Evolutionary conservation across 352 stramenopile genomes (phyloP), one percentile per base, ranked within the genome.

Genomic region (Pythium biforme): DNA sequence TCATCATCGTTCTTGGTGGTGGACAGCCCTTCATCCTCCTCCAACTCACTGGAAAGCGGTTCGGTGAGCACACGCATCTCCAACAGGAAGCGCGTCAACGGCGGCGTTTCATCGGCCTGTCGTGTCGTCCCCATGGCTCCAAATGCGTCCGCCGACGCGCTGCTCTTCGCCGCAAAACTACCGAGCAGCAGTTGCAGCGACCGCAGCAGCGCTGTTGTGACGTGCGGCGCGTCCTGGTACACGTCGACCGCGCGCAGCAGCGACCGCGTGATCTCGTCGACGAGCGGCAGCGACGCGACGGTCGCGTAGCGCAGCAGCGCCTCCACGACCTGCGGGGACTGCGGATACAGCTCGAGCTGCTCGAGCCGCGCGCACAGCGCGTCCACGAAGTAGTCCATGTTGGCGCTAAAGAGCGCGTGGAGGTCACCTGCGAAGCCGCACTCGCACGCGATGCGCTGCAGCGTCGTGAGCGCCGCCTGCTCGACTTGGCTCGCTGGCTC

Each of bases 361-460:
- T 86, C 73, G 15, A 95, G 77, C 14, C 85, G 83, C 33, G 72
- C 70, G 47, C 80, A 90, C 50, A 95, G 66, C 1, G 85, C 73
- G 66, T 95, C 87, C 20, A 94, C 81, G 58, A 95, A 92, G 61
- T 95, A 95, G 66, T 95, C 87, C 83, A 94, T 94, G 51, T 94
- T 95, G 53, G 66, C 65, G 50, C 89, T 75, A 23, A 94, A 88
- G 41, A 94, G 73, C 20, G 66, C 69, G 45, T 90, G 80, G 39
- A 92, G 60, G 40, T 67, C 57, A 9, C 45, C 52, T 9, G 59
- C 59, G 27, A 89, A 83, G 17, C 71, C 77, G 20, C 77, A 83
- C 29, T 79, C 75, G 46, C 76, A 88, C 34, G 81, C 83, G 20
- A 95, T 64, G 33, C 84, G 90, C 22, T 80, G 64, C 15, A 95